Evolutionary conservation across 2,329 filamentous ascomycete genomes (phyloP).

Genomic region (Paraphaeosphaeria minitans): DNA sequence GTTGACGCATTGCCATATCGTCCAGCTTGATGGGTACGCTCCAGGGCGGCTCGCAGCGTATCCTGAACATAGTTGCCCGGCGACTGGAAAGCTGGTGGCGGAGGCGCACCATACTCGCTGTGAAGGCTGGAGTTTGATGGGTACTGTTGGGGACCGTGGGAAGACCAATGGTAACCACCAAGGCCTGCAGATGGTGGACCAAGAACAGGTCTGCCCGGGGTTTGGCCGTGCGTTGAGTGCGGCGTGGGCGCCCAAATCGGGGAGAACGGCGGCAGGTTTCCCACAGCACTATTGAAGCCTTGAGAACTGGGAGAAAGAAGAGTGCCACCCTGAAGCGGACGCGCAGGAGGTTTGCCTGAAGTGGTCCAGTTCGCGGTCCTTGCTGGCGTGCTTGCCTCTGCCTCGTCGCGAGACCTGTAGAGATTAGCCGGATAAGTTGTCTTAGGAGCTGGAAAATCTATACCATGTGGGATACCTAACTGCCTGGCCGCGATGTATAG

Average conservation of each 20-base stretch:
- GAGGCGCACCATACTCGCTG: neutral
- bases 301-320: neutral
- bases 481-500: neutral
- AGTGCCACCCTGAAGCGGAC: neutral
- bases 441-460: neutral
- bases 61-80: neutral
- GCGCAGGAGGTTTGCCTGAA: neutral
- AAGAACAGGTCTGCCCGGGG: neutral
- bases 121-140: neutral
- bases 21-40: neutral
- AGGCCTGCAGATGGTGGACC: neutral
- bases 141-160: neutral
- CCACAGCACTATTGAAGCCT: neutral
- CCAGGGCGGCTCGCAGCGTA: neutral
- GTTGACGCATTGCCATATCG: neutral
- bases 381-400: neutral
- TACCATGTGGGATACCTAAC: neutral
- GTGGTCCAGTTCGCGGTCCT: neutral
- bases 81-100: neutral
- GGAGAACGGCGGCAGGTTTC: neutral
- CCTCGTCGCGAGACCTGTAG: neutral
- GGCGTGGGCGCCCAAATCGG: neutral
- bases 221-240: neutral
- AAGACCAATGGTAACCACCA: neutral
- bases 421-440: neutral